Evolutionary conservation across 306 rosid genomes (phyloP).

Genomic region (Medicago arabica): DNA sequence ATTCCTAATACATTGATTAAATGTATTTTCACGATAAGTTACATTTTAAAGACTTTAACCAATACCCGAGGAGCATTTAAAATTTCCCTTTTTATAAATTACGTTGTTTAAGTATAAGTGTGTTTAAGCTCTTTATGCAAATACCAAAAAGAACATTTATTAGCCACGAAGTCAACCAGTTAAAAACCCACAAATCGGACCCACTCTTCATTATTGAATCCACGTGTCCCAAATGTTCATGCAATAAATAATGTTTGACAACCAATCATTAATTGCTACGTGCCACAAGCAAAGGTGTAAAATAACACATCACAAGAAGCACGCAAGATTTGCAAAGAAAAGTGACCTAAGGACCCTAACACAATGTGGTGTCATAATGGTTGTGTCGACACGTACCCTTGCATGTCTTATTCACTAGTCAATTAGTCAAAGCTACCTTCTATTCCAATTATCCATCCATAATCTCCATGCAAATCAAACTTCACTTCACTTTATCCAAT

Average conservation of each 20-base stretch:
- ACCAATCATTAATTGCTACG: constrained; percentile 38
- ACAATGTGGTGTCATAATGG: constrained; percentile 31
- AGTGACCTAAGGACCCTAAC: constrained; percentile 55
- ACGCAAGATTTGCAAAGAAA: constrained; percentile 56
- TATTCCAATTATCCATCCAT: constrained; percentile 38
- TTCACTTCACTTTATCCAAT: constrained; percentile 40
- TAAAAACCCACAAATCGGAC: constrained; percentile 22
- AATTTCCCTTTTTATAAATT: too few species aligned
- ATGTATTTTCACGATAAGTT: too few species aligned
- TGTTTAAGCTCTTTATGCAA: too few species aligned
- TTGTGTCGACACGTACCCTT: not conserved
- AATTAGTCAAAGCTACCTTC: constrained; percentile 32
- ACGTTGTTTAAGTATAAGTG: too few species aligned
- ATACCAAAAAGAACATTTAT: too few species aligned
- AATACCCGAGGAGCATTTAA: too few species aligned
- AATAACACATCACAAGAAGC: constrained; percentile 57
- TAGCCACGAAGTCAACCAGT: not conserved
- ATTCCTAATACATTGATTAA: too few species aligned
- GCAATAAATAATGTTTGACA: constrained; percentile 46
- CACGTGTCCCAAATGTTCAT: constrained; percentile 69
- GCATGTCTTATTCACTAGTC: constrained; percentile 31
- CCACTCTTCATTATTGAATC: constrained; percentile 54
- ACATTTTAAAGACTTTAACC: too few species aligned
- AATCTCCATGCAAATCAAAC: constrained; percentile 61
- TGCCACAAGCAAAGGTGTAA: constrained; percentile 25